phyloP scores from a whole-genome alignment of 2,329 filamentous ascomycete genomes.

The Huntiella decipiens region DNA sequence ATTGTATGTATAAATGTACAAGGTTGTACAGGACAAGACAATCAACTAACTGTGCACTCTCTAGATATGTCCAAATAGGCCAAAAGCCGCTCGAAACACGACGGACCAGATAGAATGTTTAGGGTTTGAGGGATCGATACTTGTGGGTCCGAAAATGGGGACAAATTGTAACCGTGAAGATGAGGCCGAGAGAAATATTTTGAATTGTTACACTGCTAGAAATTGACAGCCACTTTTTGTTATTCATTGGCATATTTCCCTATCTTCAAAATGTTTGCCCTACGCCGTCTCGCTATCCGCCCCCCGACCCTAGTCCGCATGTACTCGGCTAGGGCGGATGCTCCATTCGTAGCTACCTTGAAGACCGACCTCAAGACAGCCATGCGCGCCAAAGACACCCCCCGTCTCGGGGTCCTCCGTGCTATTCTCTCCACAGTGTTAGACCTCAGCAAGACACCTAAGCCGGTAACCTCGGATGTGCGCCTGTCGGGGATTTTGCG shows the following conservation, averaged over 20 bases:
- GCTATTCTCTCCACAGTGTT: constrained; percentile 48
- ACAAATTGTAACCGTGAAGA: no score
- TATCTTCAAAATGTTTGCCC: constrained; percentile 12
- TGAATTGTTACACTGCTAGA: no score
- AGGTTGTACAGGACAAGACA: background rate
- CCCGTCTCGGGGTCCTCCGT: constrained; percentile 50
- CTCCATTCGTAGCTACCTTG: constrained; percentile 31
- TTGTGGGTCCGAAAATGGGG: no score
- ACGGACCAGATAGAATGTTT: no score
- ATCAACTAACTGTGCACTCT: background rate
- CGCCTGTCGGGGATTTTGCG: constrained; percentile 49
- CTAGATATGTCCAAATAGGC: constrained; percentile 43
- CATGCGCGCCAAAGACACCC: constrained; percentile 44
- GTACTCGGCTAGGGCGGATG: background rate
- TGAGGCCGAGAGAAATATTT: no score
- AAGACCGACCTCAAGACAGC: constrained; percentile 44
- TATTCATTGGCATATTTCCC: background rate
- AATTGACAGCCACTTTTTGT: no score
- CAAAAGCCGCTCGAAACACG: constrained; percentile 27
- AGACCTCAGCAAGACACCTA: constrained; percentile 55
- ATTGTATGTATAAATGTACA: constrained; percentile 28
- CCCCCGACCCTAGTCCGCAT: background rate
- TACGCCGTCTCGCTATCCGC: constrained; percentile 7
- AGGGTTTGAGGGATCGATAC: no score
- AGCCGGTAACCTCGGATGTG: constrained; percentile 50